Percentiles rank a stretch among this genome's conserved stretches.
Conservation (phyloP, 192 early-diverging fungal genomes). For the Coemansia sp. region DNA sequence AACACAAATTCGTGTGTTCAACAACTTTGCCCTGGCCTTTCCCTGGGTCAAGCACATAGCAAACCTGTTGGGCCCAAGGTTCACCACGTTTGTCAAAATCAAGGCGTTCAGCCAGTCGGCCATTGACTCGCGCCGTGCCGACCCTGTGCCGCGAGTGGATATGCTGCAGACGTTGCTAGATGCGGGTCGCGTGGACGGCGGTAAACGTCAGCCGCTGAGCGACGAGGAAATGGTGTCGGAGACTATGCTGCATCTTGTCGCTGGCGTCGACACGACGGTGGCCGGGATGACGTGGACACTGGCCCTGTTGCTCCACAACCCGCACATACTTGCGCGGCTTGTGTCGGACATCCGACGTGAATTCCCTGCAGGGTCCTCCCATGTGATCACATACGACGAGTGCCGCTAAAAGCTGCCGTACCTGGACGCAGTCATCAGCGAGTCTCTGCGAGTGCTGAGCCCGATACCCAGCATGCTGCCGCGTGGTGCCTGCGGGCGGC, state of each 20-base stretch:
- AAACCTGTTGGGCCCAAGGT: conserved; percentile 2
- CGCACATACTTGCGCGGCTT: conserved; percentile 19
- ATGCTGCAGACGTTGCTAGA: conserved; percentile 45
- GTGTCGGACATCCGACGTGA: conserved; percentile 24
- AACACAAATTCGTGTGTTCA: conserved; percentile 22
- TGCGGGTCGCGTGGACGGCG: neutral
- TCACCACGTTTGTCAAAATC: conserved; percentile 12
- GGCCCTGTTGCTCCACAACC: conserved; percentile 42
- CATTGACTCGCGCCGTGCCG: conserved; percentile 17
- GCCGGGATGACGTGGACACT: conserved; percentile 47
- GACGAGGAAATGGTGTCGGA: conserved; percentile 46
- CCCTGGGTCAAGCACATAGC: conserved; percentile 42
- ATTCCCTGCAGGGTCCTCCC: conserved; percentile 10
- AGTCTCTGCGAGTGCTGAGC: conserved; percentile 45
- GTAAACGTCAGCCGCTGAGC: conserved; percentile 14
- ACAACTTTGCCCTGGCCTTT: conserved; percentile 35
- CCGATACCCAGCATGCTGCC: conserved; percentile 42
- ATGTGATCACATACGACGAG: conserved; percentile 19
- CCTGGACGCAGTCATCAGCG: conserved; percentile 44
- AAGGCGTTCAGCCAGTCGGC: conserved; percentile 21
- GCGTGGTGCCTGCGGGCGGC: conserved; percentile 36
- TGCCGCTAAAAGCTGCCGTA: conserved; percentile 36
- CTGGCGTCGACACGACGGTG: conserved; percentile 52
- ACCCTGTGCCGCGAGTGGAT: neutral
- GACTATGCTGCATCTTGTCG: conserved; percentile 43